A percentile compares a stretch with the other conserved stretches of the same genome.
These are phyloP conservation scores for Microbotryomycetes sp. DNA, from an alignment of 1,284 basidiomycete species.

Conservation along the genomic window DNA sequence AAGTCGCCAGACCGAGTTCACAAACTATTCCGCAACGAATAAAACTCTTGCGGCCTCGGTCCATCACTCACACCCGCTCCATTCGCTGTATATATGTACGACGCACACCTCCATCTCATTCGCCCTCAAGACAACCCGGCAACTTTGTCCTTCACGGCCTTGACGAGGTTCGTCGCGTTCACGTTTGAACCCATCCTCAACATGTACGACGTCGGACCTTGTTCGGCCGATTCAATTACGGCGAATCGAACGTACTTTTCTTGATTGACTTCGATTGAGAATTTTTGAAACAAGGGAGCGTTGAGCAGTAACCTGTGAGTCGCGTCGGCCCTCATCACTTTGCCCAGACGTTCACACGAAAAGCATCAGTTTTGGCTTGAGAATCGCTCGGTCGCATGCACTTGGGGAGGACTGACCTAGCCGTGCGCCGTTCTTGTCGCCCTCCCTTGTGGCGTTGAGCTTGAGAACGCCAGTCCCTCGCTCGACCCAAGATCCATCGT, in stretches of 20 bases:
- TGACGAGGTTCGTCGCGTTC: constrained; percentile 1
- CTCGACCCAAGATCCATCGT: constrained; percentile 32
- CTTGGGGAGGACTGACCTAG: constrained; percentile 15
- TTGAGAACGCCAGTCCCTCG: constrained; percentile 31
- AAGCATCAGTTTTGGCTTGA: too few relatives aligned
- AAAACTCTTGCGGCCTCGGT: too few relatives aligned
- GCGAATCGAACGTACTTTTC: constrained; percentile 36
- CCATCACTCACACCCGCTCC: too few relatives aligned
- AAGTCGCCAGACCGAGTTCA: not conserved
- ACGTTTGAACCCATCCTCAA: constrained; percentile 7
- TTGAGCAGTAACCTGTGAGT: constrained; percentile 36
- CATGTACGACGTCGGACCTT: constrained; percentile 30
- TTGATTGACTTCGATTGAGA: constrained; percentile 30
- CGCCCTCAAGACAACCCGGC: not conserved
- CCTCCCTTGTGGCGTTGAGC: constrained; percentile 19
- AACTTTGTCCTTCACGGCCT: constrained; percentile 16
- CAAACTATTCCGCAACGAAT: too few relatives aligned
- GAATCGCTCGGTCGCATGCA: not conserved
- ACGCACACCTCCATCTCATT: too few relatives aligned
- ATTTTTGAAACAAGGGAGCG: constrained; percentile 32
- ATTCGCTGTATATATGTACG: too few relatives aligned
- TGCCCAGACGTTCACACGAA: not conserved
- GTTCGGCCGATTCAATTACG: constrained; percentile 24
- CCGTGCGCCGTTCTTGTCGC: constrained; percentile 14
- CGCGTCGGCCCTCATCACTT: constrained; percentile 36